Conservation (phyloP, 2,329 filamentous ascomycete genomes). For the Cordyceps tenuipes region DNA sequence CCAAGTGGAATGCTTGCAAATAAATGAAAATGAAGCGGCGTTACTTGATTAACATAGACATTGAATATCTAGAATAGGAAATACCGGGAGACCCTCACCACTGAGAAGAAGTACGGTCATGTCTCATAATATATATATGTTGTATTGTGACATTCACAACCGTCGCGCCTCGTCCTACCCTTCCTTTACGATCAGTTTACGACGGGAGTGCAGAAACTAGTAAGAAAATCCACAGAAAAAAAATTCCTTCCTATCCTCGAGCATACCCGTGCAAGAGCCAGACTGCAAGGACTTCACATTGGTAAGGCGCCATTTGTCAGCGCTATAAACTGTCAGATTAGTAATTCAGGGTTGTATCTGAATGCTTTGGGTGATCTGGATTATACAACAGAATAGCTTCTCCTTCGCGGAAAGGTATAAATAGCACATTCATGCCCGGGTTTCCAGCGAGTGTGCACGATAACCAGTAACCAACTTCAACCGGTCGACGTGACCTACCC, state of each 20-base stretch:
- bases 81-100: too few relatives aligned
- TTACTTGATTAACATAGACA: background rate
- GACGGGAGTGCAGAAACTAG: background rate
- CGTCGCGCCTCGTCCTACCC: too few relatives aligned
- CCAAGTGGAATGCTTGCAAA: background rate
- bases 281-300: background rate
- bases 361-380: background rate
- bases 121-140: too few relatives aligned
- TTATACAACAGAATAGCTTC: background rate
- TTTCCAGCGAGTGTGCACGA: background rate
- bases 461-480: background rate
- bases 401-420: background rate
- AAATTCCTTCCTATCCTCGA: too few relatives aligned
- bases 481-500: background rate
- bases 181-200: too few relatives aligned
- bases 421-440: background rate
- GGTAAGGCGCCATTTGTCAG: slow-evolving; percentile 3
- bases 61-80: background rate
- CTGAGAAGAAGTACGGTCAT: background rate
- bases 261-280: too few relatives aligned
- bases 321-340: background rate
- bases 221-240: background rate
- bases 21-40: background rate
- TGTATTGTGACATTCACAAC: too few relatives aligned
- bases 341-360: background rate